These are phyloP conservation scores for Solanum hybrid DNA, from an alignment of 305 asterid species.

Conservation along the genomic window DNA sequence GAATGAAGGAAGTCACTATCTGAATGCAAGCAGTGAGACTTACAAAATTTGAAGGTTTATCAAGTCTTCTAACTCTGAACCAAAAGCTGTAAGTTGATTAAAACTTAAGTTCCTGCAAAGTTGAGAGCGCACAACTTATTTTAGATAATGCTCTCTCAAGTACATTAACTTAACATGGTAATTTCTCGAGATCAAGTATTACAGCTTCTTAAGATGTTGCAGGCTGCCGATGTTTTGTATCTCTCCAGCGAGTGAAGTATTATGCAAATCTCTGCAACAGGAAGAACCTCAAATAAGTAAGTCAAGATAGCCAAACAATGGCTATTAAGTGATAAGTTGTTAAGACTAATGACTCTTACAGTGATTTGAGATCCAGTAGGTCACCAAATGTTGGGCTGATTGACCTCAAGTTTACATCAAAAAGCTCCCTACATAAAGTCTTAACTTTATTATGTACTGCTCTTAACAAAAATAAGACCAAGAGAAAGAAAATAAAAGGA, in stretches of 20 bases:
- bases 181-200: conserved; percentile 15
- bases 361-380: conserved; percentile 64
- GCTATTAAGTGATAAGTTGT: neutral
- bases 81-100: conserved; percentile 68
- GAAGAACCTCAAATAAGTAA: neutral
- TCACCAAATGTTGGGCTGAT: conserved; percentile 80
- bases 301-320: neutral
- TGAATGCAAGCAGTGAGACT: conserved; percentile 21
- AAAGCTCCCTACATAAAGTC: conserved; percentile 46
- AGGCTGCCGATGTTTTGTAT: conserved; percentile 80
- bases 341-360: conserved; percentile 40
- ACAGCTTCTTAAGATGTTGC: conserved; percentile 80
- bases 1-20: neutral
- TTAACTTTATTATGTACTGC: neutral
- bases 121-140: conserved; percentile 2
- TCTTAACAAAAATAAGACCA: neutral
- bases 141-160: neutral
- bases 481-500: neutral
- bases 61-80: conserved; percentile 81
- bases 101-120: conserved; percentile 81
- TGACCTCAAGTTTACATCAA: conserved; percentile 65
- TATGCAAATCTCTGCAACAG: conserved; percentile 72
- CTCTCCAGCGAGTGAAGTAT: conserved; percentile 79
- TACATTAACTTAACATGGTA: neutral
- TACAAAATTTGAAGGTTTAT: conserved; percentile 78